Evolutionary conservation across 352 stramenopile genomes (phyloP), one percentile per base, ranked within the genome.

Genomic region (Phytophthora quininea): DNA sequence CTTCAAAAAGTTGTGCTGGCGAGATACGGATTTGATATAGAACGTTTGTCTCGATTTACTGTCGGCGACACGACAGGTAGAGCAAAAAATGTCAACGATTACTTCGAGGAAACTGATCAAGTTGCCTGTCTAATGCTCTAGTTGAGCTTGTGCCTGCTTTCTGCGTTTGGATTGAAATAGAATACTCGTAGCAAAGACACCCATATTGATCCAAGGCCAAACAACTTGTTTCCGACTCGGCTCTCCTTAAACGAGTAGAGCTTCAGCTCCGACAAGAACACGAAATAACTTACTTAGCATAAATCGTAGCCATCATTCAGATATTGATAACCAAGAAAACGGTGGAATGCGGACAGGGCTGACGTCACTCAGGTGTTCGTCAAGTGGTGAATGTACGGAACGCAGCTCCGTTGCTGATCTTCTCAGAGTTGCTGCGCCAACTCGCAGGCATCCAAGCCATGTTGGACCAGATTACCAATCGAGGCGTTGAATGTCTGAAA

Each of bases 101-200:
- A 59, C 31, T 66, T 59, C 32, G n/a, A 0, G 4, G 14, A 0
- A 7, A 50, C 58, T 0, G 58, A 66, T 57, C 58, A 59, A 31
- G 58, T 66, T 3, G 42, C 54, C 33, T 66, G 42, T 12, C 19
- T 55, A 1, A 55, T 66, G 42, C 49, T 55, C 12, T 33, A 59
- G 4, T 24, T 50, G 0, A 65, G 38, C 24, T 10, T 65, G 3
- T 53, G 49, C 12, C 31, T 58, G 3, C 14, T 65, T 3, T 58
- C 47, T 12, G 40, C 58, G 1, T 40, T 65, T 7, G 40, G 40
- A 6, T 5, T 65, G 2, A 65, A 65, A 54, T 49, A 65, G 6
- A 65, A 58, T 32, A 49, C 49, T 0, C 5, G 40, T 6, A 50
- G 40, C 1, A 19, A 48, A 32, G 58, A 40, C 10, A 6, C 35